These are phyloP conservation scores for Phialophora verrucosa DNA, from an alignment of 2,329 filamentous ascomycete species.

Conservation along the genomic window DNA sequence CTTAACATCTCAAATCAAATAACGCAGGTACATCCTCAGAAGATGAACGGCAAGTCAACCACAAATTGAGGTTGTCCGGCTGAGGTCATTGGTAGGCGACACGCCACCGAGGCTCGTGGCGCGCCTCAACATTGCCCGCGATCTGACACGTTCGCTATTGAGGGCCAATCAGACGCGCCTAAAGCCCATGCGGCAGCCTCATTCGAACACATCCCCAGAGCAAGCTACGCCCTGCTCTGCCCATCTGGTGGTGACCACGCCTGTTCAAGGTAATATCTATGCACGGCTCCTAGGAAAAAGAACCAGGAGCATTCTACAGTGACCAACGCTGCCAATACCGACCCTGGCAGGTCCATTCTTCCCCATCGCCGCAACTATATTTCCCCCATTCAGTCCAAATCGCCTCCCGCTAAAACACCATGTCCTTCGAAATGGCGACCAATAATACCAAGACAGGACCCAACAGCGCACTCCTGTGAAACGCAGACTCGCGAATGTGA, in stretches of 20 bases:
- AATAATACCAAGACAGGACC: slow-evolving; percentile 16
- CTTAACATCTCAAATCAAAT: slow-evolving; percentile 14
- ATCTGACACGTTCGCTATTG: not conserved
- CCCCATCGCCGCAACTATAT: slow-evolving; percentile 24
- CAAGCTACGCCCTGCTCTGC: not conserved
- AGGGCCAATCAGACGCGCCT: not conserved
- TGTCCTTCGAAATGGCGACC: slow-evolving; percentile 14
- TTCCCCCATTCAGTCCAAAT: slow-evolving; percentile 19
- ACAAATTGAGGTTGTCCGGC: not conserved
- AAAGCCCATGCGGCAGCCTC: not conserved
- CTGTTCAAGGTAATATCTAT: not conserved
- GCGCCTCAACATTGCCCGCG: not conserved
- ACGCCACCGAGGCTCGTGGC: not conserved
- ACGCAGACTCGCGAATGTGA: slow-evolving; percentile 9
- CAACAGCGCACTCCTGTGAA: slow-evolving; percentile 23
- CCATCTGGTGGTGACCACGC: not conserved
- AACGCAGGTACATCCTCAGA: not conserved
- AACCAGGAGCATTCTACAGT: slow-evolving; percentile 11
- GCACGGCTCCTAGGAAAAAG: not conserved
- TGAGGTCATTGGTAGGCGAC: slow-evolving; percentile 4
- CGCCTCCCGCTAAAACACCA: slow-evolving; percentile 10
- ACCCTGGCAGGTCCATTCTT: slow-evolving; percentile 32
- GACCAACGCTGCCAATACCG: slow-evolving; percentile 27
- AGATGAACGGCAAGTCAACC: not conserved
- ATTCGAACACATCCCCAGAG: not conserved